A percentile compares a stretch with the other conserved stretches of the same genome.
Conservation (phyloP, 2,329 filamentous ascomycete genomes). For the Pseudogymnoascus sp. region DNA sequence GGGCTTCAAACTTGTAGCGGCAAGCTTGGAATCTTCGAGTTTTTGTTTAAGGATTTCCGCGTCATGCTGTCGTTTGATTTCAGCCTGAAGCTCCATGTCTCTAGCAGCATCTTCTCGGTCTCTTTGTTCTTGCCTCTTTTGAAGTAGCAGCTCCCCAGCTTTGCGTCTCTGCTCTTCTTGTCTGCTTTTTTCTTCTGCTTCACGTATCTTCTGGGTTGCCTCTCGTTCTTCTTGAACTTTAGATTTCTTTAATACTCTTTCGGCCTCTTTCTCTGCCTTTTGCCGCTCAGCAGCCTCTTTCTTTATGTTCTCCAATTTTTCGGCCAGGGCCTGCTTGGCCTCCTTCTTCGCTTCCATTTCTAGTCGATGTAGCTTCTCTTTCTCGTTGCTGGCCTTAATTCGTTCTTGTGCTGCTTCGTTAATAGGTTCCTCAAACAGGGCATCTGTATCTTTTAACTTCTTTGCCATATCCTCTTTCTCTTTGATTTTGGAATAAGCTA, state of each 20-base stretch:
- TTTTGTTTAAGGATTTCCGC: neutral
- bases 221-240: neutral
- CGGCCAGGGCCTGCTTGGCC: neutral
- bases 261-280: neutral
- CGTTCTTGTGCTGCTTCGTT: neutral
- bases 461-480: neutral
- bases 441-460: neutral
- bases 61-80: neutral
- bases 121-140: neutral
- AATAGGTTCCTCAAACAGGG: neutral
- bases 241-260: neutral
- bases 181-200: neutral
- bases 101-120: neutral
- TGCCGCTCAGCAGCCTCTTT: neutral
- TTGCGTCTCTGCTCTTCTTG: neutral
- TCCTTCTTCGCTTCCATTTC: neutral
- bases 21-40: neutral
- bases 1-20: neutral
- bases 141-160: neutral
- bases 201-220: neutral
- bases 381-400: neutral
- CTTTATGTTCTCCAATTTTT: neutral
- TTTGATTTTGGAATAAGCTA: neutral
- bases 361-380: neutral
- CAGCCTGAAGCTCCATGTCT: neutral